These are phyloP conservation scores for Juglanconis oblonga DNA, from an alignment of 2,329 filamentous ascomycete species.

Conservation along the genomic window DNA sequence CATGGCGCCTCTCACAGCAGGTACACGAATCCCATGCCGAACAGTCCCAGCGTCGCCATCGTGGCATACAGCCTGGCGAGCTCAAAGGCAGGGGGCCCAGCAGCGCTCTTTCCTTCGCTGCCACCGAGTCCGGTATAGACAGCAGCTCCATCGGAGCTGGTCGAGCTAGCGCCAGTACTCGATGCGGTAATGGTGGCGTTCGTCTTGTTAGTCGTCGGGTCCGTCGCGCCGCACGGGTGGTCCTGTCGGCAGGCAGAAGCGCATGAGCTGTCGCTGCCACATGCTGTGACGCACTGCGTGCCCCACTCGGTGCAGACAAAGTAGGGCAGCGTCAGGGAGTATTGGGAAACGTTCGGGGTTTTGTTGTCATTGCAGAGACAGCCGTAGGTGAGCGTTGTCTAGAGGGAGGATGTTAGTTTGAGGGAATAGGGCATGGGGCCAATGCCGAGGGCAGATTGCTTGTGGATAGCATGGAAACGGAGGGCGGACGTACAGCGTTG, in stretches of 20 bases:
- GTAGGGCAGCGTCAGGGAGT: conserved; percentile 75
- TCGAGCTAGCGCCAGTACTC: conserved; percentile 33
- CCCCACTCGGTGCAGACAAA: conserved; percentile 72
- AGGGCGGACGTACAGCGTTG: conserved; percentile 51
- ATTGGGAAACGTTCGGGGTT: conserved; percentile 71
- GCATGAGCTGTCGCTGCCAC: conserved; percentile 57
- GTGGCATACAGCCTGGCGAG: conserved; percentile 14
- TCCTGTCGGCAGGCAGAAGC: conserved; percentile 58
- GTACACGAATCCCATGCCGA: conserved; percentile 16
- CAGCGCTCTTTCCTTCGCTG: conserved; percentile 3
- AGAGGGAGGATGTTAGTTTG: background rate
- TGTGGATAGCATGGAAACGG: background rate
- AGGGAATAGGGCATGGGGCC: too few species aligned
- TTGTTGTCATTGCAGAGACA: conserved; percentile 69
- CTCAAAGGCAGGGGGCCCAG: conserved; percentile 5
- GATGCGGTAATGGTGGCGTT: conserved; percentile 44
- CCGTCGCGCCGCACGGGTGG: conserved; percentile 69
- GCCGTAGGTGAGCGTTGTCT: conserved; percentile 62
- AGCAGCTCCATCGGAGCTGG: conserved; percentile 28
- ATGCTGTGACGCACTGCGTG: conserved; percentile 62
- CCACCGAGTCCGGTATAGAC: conserved; percentile 36
- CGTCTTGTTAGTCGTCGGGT: conserved; percentile 58
- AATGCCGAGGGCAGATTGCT: background rate
- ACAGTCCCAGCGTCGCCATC: conserved; percentile 12
- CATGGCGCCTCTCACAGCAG: conserved; percentile 5